Evolutionary conservation across 1,284 basidiomycete genomes (phyloP).

Genomic region (Inonotus obliquus): DNA sequence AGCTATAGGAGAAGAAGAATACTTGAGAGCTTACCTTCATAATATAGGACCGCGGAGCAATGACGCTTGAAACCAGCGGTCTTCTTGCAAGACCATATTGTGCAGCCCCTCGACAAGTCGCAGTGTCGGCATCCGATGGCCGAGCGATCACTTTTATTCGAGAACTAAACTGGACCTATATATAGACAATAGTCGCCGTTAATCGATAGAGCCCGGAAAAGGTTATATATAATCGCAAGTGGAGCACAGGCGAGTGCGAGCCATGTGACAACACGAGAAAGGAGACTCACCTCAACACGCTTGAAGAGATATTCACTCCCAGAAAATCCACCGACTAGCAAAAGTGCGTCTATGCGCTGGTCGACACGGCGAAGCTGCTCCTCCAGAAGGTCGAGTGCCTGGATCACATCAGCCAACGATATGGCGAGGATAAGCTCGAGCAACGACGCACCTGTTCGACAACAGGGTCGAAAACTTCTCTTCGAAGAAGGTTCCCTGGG

Average conservation of each 20-base stretch:
- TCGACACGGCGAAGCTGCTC: conserved; percentile 61
- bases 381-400: conserved; percentile 74
- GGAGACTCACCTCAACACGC: conserved; percentile 53
- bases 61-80: conserved; percentile 69
- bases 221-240: neutral
- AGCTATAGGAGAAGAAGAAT: neutral
- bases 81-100: conserved; percentile 75
- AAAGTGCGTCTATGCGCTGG: conserved; percentile 67
- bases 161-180: conserved; percentile 56
- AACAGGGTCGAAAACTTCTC: conserved; percentile 78
- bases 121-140: conserved; percentile 78
- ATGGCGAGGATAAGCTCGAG: conserved; percentile 1
- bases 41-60: conserved; percentile 74
- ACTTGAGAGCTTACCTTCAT: conserved; percentile 58
- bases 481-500: conserved; percentile 67
- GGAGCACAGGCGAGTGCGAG: neutral
- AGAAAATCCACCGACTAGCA: conserved; percentile 83
- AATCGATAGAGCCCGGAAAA: neutral
- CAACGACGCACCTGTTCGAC: conserved; percentile 53
- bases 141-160: conserved; percentile 69
- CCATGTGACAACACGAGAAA: conserved; percentile 10
- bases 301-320: conserved; percentile 76
- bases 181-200: conserved; percentile 1
- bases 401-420: conserved; percentile 10
- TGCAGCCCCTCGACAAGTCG: conserved; percentile 76